phyloP scores from a whole-genome alignment of 176 grass and related monocot genomes.

The Bothriochloa decipiens region DNA sequence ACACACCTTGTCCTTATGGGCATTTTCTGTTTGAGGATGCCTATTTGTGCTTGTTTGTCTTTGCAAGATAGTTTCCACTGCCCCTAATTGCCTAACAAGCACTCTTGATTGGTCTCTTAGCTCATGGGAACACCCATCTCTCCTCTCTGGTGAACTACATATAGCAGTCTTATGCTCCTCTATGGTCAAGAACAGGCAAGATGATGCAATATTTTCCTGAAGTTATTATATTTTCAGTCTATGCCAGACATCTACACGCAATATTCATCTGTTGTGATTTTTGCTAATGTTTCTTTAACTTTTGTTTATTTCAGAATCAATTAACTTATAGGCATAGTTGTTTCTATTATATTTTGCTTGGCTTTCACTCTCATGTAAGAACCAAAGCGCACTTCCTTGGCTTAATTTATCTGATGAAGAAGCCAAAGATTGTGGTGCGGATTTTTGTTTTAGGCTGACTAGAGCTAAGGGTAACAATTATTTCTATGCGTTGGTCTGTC shows the following conservation, averaged over 20 bases:
- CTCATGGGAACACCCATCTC: conserved; percentile 59
- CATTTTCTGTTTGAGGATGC: not conserved
- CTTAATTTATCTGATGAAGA: too few species aligned
- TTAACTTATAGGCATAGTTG: too few species aligned
- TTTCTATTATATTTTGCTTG: too few species aligned
- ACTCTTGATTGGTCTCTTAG: conserved; percentile 56
- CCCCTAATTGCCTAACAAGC: not conserved
- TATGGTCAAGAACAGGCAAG: conserved; percentile 63
- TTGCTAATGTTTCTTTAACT: too few species aligned
- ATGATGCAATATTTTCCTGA: conserved; percentile 50
- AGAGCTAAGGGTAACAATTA: too few species aligned
- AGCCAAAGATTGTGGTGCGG: too few species aligned
- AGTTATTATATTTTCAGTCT: conserved; percentile 54
- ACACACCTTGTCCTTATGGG: too few species aligned
- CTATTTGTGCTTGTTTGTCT: not conserved
- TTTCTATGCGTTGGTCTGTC: too few species aligned
- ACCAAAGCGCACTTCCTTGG: too few species aligned
- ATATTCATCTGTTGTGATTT: not conserved
- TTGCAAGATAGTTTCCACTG: not conserved
- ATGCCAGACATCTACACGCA: conserved; percentile 57
- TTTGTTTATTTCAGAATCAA: too few species aligned
- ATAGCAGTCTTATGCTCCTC: conserved; percentile 54
- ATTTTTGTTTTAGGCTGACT: too few species aligned
- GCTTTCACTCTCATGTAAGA: too few species aligned
- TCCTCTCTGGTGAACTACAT: conserved; percentile 78